Base-by-base conservation (phyloP, 2,329 filamentous ascomycete genomes). In the Parastagonospora avenae region DNA sequence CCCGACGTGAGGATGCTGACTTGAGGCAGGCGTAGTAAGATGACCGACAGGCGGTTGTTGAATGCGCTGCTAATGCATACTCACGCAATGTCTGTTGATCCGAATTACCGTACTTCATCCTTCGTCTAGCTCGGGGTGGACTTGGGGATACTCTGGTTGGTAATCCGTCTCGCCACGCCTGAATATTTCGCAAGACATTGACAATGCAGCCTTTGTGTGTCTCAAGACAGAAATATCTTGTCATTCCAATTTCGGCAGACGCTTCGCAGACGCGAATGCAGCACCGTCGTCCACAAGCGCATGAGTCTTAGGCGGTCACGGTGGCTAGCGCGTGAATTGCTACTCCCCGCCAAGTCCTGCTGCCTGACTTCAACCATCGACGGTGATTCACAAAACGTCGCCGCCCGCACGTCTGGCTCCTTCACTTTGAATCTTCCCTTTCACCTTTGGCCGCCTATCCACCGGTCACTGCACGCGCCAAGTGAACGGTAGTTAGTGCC, bases 301-400 rank as follows among this genome's bases (percentile, higher is more conserved):
- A 16, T 40, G n/a, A 12, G 19, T 12, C 41, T 24, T 33, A 40
- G 15, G 36, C 29, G 19, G 36, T 32, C 28, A 36, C 12, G 14
- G 31, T 12, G 6, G 36, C 37, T 41, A 47, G 45, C 39, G 44
- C 46, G 51, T 59, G 57, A 57, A 52, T 57, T 54, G 40, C 11
- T 8, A 12, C 50, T 51, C 55, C 42, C 50, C 32, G 60, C 60
- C 62, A 65, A 64, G 60, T 52, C 48, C 44, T 68, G 63, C 51
- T 64, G 67, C 67, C 67, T 70, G 64, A 69, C 19, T 24, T 24
- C 19, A 24, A 24, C 66, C 59, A 57, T 60, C 52, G 48, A 58
- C 43, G n/a, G 55, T 65, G 57, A 61, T 51, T 64, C 63, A 67
- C 60, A 64, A 64, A 63, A 68, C 52, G 54, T 59, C 60, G 56